Base-by-base conservation (phyloP, 2,329 filamentous ascomycete species). In the Cyphellophora attinorum region DNA sequence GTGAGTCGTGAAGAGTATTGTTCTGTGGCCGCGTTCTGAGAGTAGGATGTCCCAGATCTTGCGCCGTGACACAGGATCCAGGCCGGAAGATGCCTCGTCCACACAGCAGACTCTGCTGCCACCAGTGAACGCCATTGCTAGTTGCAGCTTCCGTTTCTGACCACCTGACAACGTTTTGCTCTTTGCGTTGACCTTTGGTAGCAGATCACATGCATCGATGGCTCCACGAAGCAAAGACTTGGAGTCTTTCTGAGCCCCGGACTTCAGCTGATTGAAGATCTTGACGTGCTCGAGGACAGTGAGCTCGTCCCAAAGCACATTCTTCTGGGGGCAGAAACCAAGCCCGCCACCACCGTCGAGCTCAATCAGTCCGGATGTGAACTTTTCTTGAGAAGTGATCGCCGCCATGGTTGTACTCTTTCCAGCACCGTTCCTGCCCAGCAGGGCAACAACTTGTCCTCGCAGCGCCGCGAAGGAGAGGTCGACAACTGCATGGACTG, bases 11-110 rank as follows among this genome's bases (percentile, higher is more conserved):
- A 94, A 58, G 25, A 95, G 74, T 49, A 93, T 81, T 0, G 86
- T 93, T 27, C 88, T 69, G 40, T 70, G 70, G 14, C 85, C 85
- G 37, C 86, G 75, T 57, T 93, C 85, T 2, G 81, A 81, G 6
- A 93, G 65, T 16, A 95, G 65, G 39, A 95, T 94, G 46, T 94
- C 85, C 86, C 88, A 94, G 16, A 94, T 83, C 59, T 93, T 93
- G 16, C 86, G 67, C 33, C 88, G 71, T 14, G 81, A 86, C 1
- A 94, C 64, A 0, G 88, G 86, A 51, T 94, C 88, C 13, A 94
- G 68, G 11, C 88, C 88, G 40, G 80, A 86, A 25, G 81, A 86
- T 11, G 93, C 85, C 57, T 95, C 88, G 46, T 95, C 88, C 4
- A 94, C 76, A 51, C 85, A 89, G 59, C 86, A 94, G 0, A 94